Evolutionary conservation across 2,329 filamentous ascomycete genomes (phyloP).

Genomic region (Thelonectria rubi): DNA sequence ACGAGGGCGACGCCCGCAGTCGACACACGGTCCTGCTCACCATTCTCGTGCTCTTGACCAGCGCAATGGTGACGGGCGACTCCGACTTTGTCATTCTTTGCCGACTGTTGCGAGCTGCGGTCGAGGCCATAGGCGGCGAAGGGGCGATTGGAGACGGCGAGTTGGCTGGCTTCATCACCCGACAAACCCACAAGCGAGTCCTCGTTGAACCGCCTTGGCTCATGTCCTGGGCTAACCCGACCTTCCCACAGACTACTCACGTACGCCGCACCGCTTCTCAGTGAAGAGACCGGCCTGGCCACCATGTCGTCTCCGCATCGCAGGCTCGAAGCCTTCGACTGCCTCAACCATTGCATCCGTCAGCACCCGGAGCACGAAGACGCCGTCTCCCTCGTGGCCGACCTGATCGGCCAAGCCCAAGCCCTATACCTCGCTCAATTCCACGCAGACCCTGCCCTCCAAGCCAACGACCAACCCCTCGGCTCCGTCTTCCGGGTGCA

Average conservation of each 20-base stretch:
- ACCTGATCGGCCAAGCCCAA: slow-evolving; percentile 7
- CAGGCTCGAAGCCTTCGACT: slow-evolving; percentile 3
- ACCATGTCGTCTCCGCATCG: not conserved
- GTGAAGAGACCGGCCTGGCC: slow-evolving; percentile 9
- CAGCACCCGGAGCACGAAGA: not conserved
- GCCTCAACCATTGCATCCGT: slow-evolving; percentile 15
- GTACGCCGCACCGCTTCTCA: slow-evolving; percentile 18
- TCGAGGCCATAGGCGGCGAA: slow-evolving; percentile 16
- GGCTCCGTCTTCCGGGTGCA: slow-evolving; percentile 6
- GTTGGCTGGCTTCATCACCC: slow-evolving; percentile 10
- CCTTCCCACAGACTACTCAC: slow-evolving; percentile 2
- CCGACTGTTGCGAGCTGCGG: slow-evolving; percentile 10
- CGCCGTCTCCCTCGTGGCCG: not conserved
- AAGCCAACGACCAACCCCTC: not conserved
- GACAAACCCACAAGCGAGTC: slow-evolving; percentile 22
- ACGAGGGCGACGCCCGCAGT: slow-evolving; percentile 7
- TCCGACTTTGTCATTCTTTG: slow-evolving; percentile 18
- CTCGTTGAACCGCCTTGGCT: not conserved
- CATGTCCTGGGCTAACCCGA: slow-evolving; percentile 57
- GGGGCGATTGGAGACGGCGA: not conserved
- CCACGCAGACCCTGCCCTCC: not conserved
- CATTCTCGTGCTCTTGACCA: slow-evolving; percentile 13
- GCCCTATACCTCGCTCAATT: slow-evolving; percentile 18
- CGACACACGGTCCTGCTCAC: slow-evolving; percentile 17
- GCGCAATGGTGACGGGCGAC: slow-evolving; percentile 16